These are phyloP conservation scores for Zopfia rhizophila DNA, from an alignment of 2,329 filamentous ascomycete genomes.

Conservation along the genomic window DNA sequence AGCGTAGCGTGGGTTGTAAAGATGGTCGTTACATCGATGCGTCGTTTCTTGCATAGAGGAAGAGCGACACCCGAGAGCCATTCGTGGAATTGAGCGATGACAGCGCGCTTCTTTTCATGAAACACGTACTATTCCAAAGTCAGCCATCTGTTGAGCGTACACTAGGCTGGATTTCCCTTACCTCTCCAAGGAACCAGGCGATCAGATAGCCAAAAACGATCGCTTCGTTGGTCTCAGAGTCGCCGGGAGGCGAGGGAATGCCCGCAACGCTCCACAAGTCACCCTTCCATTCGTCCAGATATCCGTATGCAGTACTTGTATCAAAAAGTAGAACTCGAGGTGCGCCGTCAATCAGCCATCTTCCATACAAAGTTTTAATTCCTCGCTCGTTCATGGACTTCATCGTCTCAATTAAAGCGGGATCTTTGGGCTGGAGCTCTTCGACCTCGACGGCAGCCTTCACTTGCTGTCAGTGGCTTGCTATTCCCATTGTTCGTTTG, in stretches of 20 bases:
- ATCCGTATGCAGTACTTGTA: slow-evolving; percentile 90
- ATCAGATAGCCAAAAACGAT: slow-evolving; percentile 98
- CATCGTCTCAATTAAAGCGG: slow-evolving; percentile 83
- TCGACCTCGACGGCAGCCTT: slow-evolving; percentile 98
- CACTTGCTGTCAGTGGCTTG: slow-evolving; percentile 31
- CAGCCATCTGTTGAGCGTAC: slow-evolving; percentile 18
- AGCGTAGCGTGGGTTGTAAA: slow-evolving; percentile 98
- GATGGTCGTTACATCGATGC: slow-evolving; percentile 96
- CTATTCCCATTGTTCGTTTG: slow-evolving; percentile 8
- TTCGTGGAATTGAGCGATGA: slow-evolving; percentile 98
- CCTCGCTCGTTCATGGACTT: slow-evolving; percentile 92
- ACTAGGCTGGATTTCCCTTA: slow-evolving; percentile 56
- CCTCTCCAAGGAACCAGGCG: slow-evolving; percentile 98
- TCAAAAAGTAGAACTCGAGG: slow-evolving; percentile 94
- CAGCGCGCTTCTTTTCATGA: slow-evolving; percentile 89
- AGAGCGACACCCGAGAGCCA: slow-evolving; percentile 96
- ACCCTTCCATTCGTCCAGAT: slow-evolving; percentile 94
- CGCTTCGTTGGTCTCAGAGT: slow-evolving; percentile 96
- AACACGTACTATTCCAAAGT: slow-evolving; percentile 77
- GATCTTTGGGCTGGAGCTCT: slow-evolving; percentile 84
- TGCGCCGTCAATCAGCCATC: slow-evolving; percentile 97
- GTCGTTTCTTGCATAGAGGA: slow-evolving; percentile 89
- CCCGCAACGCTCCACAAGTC: slow-evolving; percentile 93
- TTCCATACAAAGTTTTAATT: slow-evolving; percentile 88
- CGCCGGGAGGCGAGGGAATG: slow-evolving; percentile 90